Conservation (phyloP, 768 basidiomycete genomes). For the Mycena filopes region DNA sequence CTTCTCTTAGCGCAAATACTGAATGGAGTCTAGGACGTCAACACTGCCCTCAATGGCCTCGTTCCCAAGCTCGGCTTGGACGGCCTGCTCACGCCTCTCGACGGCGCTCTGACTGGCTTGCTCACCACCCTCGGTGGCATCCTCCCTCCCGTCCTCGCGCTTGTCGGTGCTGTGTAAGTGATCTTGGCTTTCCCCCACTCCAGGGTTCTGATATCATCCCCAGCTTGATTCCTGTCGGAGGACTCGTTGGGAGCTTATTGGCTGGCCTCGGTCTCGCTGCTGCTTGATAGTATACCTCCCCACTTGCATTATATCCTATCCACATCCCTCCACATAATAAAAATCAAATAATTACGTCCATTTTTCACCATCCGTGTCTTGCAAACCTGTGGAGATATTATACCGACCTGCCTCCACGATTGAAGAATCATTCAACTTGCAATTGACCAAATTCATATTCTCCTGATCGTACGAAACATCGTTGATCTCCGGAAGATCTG, state of each 20-base stretch:
- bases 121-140: conserved; percentile 5
- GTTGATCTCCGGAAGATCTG: too few species aligned
- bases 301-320: too few species aligned
- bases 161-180: conserved; percentile 13
- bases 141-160: conserved; percentile 6
- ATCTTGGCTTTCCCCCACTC: too few species aligned
- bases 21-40: background rate
- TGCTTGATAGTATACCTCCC: too few species aligned
- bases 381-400: too few species aligned
- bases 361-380: too few species aligned
- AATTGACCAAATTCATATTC: too few species aligned
- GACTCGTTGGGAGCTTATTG: conserved; percentile 1
- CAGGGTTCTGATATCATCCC: background rate
- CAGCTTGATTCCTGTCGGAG: conserved; percentile 12
- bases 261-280: background rate
- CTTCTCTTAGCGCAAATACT: background rate
- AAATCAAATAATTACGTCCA: too few species aligned
- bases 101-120: conserved; percentile 7
- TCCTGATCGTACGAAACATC: too few species aligned
- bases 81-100: conserved; percentile 8
- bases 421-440: too few species aligned
- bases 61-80: conserved; percentile 16
- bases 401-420: too few species aligned
- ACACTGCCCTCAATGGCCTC: conserved; percentile 14
- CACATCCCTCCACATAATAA: too few species aligned